These are phyloP conservation scores for Rhodotorula taiwanensis DNA, from an alignment of 768 basidiomycete species.

Conservation along the genomic window DNA sequence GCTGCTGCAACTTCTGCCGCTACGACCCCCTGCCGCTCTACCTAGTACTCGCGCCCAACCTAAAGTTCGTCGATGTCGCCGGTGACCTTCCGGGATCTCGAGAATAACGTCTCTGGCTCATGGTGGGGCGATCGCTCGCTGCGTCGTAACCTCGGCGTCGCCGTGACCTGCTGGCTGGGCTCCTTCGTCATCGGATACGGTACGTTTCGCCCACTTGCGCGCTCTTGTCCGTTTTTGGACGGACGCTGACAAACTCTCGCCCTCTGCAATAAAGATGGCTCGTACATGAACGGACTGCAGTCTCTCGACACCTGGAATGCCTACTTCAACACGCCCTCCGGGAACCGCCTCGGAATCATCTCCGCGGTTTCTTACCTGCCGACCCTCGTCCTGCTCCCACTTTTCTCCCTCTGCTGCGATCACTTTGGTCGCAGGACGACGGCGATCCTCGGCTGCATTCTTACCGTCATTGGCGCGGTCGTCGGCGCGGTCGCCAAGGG, in stretches of 20 bases:
- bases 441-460: background rate
- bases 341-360: conserved; percentile 37
- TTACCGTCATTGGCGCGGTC: conserved; percentile 9
- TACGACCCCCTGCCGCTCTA: too few relatives aligned
- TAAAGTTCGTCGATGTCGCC: too few relatives aligned
- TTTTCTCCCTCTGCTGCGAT: conserved; percentile 13
- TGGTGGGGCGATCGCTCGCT: conserved; percentile 19
- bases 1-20: too few relatives aligned
- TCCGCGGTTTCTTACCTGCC: conserved; percentile 28
- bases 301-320: conserved; percentile 31
- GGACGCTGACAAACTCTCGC: too few relatives aligned
- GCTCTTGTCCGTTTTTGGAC: background rate
- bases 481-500: conserved; percentile 15
- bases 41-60: too few relatives aligned
- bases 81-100: too few relatives aligned
- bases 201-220: background rate
- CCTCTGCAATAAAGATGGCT: conserved; percentile 6
- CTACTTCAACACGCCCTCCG: conserved; percentile 37
- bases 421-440: conserved; percentile 6
- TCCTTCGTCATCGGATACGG: background rate
- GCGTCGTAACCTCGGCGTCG: background rate
- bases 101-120: background rate
- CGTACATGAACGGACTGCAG: conserved; percentile 37
- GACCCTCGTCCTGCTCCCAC: conserved; percentile 3
- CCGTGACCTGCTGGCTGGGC: background rate